These are phyloP conservation scores for Andalucia godoyi DNA, from an alignment of 78 protist species.

Conservation along the genomic window DNA sequence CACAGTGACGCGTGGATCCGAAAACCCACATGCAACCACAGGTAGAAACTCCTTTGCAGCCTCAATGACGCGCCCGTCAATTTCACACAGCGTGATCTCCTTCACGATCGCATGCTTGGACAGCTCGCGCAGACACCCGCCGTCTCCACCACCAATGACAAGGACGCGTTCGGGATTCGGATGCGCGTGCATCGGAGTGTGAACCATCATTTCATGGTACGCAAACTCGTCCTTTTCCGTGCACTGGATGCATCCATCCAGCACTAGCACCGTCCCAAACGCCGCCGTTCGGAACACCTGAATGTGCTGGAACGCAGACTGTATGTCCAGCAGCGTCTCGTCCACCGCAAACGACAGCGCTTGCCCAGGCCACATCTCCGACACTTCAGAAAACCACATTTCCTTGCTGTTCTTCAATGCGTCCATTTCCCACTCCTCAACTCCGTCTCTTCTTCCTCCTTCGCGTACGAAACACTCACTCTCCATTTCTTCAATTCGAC, in stretches of 20 bases:
- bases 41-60: constrained; percentile 57
- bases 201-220: constrained; percentile 95
- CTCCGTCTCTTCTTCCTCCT: too few species aligned
- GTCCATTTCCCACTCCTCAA: too few species aligned
- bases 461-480: too few species aligned
- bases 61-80: constrained; percentile 64
- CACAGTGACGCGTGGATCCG: constrained; percentile 53
- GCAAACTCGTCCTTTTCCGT: constrained; percentile 90
- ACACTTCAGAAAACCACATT: constrained; percentile 23
- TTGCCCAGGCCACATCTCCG: constrained; percentile 48
- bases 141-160: constrained; percentile 97
- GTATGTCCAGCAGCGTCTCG: constrained; percentile 56
- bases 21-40: constrained; percentile 43
- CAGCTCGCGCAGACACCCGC: constrained; percentile 90
- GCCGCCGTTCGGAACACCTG: constrained; percentile 45
- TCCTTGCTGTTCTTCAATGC: background rate
- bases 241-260: constrained; percentile 86
- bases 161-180: constrained; percentile 70
- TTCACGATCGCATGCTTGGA: constrained; percentile 61
- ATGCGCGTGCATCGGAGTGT: constrained; percentile 75
- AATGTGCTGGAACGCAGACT: constrained; percentile 63
- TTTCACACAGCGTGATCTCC: constrained; percentile 66
- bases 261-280: constrained; percentile 78
- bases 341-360: constrained; percentile 71
- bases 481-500: too few species aligned